Conservation (phyloP, 768 basidiomycete species). For the Rhodotorula paludigena region DNA sequence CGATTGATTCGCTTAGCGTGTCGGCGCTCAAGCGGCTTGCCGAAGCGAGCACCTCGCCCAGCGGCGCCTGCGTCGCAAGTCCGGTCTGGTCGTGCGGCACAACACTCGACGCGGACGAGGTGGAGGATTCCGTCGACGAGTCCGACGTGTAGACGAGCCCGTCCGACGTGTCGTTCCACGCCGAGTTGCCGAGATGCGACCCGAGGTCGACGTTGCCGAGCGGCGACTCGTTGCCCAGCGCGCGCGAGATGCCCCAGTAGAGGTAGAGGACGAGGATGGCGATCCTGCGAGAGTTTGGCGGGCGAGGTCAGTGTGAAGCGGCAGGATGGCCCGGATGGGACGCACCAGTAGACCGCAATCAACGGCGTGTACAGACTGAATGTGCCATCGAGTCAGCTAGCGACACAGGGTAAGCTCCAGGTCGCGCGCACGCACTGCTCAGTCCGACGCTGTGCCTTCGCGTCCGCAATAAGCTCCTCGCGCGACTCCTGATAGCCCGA, state of each 20-base stretch:
- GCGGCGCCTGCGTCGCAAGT: neutral
- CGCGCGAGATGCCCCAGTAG: constrained; percentile 20
- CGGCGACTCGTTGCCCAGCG: neutral
- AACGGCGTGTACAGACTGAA: neutral
- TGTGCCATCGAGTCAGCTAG: neutral
- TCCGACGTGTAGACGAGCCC: neutral
- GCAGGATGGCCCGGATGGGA: no score
- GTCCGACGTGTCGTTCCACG: constrained; percentile 11
- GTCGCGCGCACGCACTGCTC: constrained; percentile 20
- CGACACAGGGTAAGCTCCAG: neutral
- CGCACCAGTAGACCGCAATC: neutral
- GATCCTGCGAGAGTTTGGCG: neutral
- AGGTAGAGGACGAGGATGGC: constrained; percentile 14
- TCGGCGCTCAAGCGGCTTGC: neutral
- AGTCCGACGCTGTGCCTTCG: constrained; percentile 4
- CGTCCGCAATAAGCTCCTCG: constrained; percentile 16
- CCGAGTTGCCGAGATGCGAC: neutral
- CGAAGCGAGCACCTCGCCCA: neutral
- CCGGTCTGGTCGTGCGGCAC: neutral
- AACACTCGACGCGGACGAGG: neutral
- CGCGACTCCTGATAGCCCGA: constrained; percentile 17
- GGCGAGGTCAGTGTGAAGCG: neutral
- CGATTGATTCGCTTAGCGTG: no score
- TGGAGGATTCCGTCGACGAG: neutral
- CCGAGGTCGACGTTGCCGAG: constrained; percentile 26